Base-by-base conservation (phyloP, 768 basidiomycete species). In the Pisolithus albus region DNA sequence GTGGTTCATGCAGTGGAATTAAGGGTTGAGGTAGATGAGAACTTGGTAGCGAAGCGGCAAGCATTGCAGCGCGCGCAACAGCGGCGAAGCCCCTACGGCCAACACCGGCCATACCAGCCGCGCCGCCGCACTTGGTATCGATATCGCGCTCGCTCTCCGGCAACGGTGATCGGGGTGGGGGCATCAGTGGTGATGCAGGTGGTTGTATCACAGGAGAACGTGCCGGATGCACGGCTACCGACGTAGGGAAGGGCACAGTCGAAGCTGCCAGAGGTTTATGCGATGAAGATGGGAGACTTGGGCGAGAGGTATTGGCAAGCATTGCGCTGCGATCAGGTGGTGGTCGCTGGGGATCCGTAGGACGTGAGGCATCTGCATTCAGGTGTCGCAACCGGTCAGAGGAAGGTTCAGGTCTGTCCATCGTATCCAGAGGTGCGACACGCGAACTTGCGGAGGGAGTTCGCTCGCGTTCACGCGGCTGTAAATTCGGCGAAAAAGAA, bases 71-170 rank as follows among this genome's bases (percentile, higher is more conserved):
- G 41, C 81, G 80, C 48, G 84, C 82, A 9, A 80, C 87, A 16
- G 90, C 87, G 11, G 74, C 76, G 53, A 92, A 92, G 0, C 88
- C 92, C 57, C 91, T 72, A 53, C 92, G 73, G 7, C 92, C 92
- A 7, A 94, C 90, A 8, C 92, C 92, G 0, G 92, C 92, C 92
- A 94, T 93, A 1, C 88, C 87, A 8, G 87, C 88, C 49, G 75
- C 81, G 7, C 88, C 88, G 4, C 88, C 87, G 3, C 62, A 75
- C 63, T 84, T 81, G n/a, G 87, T 89, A 61, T 87, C 79, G 8
- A 83, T 73, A 32, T 78, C 75, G 7, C 62, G 65, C 28, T 61
- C 50, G 40, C 37, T 28, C 9, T 26, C 34, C 23, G 18, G 59
- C 19, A 52, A 3, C 10, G 47, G 53, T 34, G 52, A 34, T 36